Evolutionary conservation across 2,329 filamentous ascomycete species (phyloP).

Genomic region (Ceratocystis destructans): DNA sequence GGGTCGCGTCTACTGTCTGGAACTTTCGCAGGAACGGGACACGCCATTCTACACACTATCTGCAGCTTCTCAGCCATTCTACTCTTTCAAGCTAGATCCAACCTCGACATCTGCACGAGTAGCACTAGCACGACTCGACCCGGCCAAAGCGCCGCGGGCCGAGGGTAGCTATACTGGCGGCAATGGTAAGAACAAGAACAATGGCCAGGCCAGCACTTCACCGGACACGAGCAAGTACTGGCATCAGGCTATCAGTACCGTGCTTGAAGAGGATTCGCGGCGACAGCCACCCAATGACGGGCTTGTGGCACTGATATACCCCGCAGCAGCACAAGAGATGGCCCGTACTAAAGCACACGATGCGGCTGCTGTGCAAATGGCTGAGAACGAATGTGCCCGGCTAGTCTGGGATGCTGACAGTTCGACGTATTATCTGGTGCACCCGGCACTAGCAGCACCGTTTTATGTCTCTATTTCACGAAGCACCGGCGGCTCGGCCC

Average conservation of each 20-base stretch:
- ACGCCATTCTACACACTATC: slow-evolving; percentile 54
- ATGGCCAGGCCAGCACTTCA: slow-evolving; percentile 22
- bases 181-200: slow-evolving; percentile 21
- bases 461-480: slow-evolving; percentile 48
- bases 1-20: slow-evolving; percentile 46
- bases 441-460: slow-evolving; percentile 48
- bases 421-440: slow-evolving; percentile 46
- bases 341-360: slow-evolving; percentile 41
- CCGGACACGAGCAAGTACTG: slow-evolving; percentile 33
- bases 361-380: slow-evolving; percentile 44
- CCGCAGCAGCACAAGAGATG: slow-evolving; percentile 47
- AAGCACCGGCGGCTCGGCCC: slow-evolving; percentile 34
- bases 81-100: slow-evolving; percentile 49
- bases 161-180: slow-evolving; percentile 26
- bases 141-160: slow-evolving; percentile 41
- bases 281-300: slow-evolving; percentile 45
- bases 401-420: slow-evolving; percentile 58
- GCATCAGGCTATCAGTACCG: slow-evolving; percentile 45
- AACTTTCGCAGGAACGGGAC: slow-evolving; percentile 41
- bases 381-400: slow-evolving; percentile 54
- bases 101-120: slow-evolving; percentile 50
- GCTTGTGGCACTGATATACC: slow-evolving; percentile 55
- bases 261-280: slow-evolving; percentile 42
- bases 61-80: slow-evolving; percentile 49
- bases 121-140: slow-evolving; percentile 45